phyloP scores from a whole-genome alignment of 2,329 filamentous ascomycete genomes.

The Aspergillus niger region DNA sequence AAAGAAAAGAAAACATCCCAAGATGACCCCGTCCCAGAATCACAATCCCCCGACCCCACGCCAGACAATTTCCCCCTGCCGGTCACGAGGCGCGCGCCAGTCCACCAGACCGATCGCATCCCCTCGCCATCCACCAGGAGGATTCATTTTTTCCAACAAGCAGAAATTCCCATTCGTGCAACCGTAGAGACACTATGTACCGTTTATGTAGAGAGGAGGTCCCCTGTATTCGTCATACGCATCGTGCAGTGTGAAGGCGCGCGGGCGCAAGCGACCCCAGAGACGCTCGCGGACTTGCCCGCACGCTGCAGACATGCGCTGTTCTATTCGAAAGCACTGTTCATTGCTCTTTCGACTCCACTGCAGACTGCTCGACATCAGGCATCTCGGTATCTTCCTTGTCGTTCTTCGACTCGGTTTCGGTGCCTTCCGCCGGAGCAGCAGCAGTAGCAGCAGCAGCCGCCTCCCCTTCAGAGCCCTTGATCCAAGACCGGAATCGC shows the following conservation, averaged over 20 bases:
- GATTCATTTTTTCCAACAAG: constrained; percentile 9
- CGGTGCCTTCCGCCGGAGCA: constrained; percentile 26
- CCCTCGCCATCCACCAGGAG: neutral
- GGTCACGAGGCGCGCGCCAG: neutral
- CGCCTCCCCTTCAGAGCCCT: constrained; percentile 32
- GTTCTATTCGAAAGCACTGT: constrained; percentile 1
- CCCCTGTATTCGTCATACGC: no score
- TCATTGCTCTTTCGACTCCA: constrained; percentile 21
- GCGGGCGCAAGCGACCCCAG: neutral
- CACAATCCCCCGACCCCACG: neutral
- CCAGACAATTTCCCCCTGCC: neutral
- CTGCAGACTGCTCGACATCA: no score
- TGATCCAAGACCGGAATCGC: constrained; percentile 51
- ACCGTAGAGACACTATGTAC: constrained; percentile 21
- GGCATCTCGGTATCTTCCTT: no score
- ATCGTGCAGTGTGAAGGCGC: no score
- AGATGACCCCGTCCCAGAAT: neutral
- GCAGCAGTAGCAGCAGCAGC: constrained; percentile 17
- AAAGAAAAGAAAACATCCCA: constrained; percentile 2
- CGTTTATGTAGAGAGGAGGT: constrained; percentile 14
- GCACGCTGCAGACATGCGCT: neutral
- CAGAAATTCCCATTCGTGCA: constrained; percentile 23
- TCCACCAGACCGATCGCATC: neutral
- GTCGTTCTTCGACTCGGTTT: constrained; percentile 24
- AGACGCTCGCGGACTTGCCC: neutral